Base-by-base conservation (phyloP, 495 filamentous ascomycete genomes). In the Apodospora peruviana region DNA sequence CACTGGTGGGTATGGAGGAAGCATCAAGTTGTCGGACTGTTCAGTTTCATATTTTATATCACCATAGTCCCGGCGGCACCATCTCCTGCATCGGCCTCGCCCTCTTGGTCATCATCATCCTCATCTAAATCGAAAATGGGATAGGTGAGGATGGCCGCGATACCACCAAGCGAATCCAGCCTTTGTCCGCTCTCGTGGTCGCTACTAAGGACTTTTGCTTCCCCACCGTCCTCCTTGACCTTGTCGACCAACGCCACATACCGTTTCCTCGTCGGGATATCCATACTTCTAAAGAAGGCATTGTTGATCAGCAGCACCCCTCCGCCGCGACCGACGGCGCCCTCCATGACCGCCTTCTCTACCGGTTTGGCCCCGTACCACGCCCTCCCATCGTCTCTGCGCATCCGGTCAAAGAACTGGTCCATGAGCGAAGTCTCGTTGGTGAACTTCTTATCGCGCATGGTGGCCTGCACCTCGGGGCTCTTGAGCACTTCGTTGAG, bases 171-270 rank as follows among this genome's bases (percentile, higher is more conserved):
- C 2, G 79, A 82, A 48, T 95, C 91, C 37, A 98, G 68, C 47
- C 90, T 70, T 67, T 85, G 84, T 16, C 93, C 93, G 70, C 93
- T 96, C 72, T 96, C 93, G 65, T 97, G 91, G 58, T 93, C 84
- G 52, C 85, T 90, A 57, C 94, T 97, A 38, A 97, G 67, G 21
- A 96, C 75, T 43, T 90, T 80, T 1, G 87, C 85, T 57, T 96
- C 90, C 0, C 93, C 93, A 27, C 94, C 94, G 43, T 86, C 82
- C 41, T 85, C 86, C 56, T 85, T 85, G n/a, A 97, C 93, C 39
- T 83, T 86, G 64, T 98, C 93, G 35, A 96, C 91, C 55, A 97
- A 74, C 19, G 70, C 66, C 3, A 98, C 94, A 76, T 87, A 96
- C 48, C 79, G 80, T 62, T 80, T 90, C 62, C 93, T 75, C 58